Base-by-base conservation (phyloP, 805 yeast genomes). In the Sugiyamaella chiloensis region DNA sequence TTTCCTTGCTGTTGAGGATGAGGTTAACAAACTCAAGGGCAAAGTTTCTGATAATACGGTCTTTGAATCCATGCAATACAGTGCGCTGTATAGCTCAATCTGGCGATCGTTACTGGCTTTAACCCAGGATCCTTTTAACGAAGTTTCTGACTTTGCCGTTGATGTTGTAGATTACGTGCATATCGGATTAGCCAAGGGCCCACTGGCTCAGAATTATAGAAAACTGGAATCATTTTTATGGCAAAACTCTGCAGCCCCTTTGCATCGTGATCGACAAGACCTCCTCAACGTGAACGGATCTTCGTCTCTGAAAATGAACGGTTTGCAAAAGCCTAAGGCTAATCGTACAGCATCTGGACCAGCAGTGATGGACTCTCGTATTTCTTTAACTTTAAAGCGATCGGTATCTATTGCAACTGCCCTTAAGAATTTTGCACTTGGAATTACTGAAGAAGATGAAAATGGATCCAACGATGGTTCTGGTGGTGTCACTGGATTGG, bases 91-190 rank as follows among this genome's bases (percentile, higher is more conserved):
- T 63, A 78, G 87, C 46, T 85, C 95, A 1, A 79, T 85, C 6
- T 93, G 98, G 96, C 86, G 88, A 55, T 81, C 91, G 0, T 63
- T 91, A 27, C 70, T 93, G 40, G 80, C 87, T 23, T 66, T 88
- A 24, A 78, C 95, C 0, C 89, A 85, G 54, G 99, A 93, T 64
- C 96, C 98, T 0, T 93, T 85, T 63, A 68, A 76, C 29, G 96
- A 88, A 64, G 89, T 90, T 5, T 80, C 78, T 49, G 76, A 76
- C 41, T 72, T 79, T 51, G 91, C 96, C 0, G 83, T 81, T 47
- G 79, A 76, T 24, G 76, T 88, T 11, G 82, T 88, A 16, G 97
- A 89, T 62, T 80, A 75, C 52, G 80, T 89, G 19, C 69, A 86
- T 64, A 60, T 78, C 42, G 76, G 79, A 49, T 67, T 91, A 44